These are phyloP conservation scores for Diplodia corticola DNA, from an alignment of 2,329 filamentous ascomycete species.

Conservation along the genomic window DNA sequence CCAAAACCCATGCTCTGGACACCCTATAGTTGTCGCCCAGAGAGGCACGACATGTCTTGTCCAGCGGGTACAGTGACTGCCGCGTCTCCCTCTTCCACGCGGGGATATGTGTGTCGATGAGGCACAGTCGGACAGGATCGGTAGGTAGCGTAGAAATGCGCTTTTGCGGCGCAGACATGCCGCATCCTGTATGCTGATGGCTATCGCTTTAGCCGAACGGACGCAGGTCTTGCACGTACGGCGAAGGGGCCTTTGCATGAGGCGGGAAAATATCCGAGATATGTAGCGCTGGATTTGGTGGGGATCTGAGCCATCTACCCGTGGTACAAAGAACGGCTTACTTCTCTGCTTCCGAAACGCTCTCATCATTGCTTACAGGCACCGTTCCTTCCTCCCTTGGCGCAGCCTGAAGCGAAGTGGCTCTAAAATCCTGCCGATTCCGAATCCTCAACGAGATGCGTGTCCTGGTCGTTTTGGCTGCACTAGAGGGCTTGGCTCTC, in stretches of 20 bases:
- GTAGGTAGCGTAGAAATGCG: too few relatives aligned
- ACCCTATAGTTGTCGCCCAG: not conserved
- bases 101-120: not conserved
- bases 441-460: not conserved
- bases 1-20: not conserved
- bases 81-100: not conserved
- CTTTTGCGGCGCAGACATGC: not conserved
- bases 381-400: not conserved
- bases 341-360: not conserved
- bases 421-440: too few relatives aligned
- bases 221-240: not conserved
- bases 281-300: not conserved
- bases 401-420: not conserved
- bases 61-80: not conserved
- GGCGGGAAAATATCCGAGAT: not conserved
- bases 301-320: not conserved
- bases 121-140: not conserved
- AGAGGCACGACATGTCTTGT: not conserved
- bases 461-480: not conserved
- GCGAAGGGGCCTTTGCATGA: not conserved
- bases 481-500: conserved; percentile 23
- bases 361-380: not conserved
- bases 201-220: not conserved
- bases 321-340: conserved; percentile 1
- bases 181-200: too few relatives aligned